phyloP scores from a whole-genome alignment of 73 alveolate genomes.

The Symbiodinium natans region DNA sequence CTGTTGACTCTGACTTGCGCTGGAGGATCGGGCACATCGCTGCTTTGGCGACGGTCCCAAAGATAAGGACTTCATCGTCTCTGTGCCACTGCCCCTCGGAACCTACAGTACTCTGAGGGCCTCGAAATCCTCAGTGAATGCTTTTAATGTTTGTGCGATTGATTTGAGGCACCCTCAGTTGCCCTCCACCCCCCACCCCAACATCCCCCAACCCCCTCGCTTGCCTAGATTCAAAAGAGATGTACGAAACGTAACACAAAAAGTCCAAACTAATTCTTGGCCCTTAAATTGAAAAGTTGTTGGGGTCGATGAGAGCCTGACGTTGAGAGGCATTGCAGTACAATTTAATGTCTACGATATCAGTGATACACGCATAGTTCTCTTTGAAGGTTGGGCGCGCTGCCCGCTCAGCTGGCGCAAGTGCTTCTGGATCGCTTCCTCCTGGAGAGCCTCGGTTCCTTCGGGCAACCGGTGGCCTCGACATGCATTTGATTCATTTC shows the following conservation, averaged over 20 bases:
- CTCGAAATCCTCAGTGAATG: no score
- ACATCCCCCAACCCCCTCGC: no score
- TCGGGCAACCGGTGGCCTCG: not conserved
- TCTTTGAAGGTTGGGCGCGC: not conserved
- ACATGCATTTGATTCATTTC: not conserved
- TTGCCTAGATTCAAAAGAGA: no score
- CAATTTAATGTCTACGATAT: no score
- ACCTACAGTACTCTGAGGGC: not conserved
- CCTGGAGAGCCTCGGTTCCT: not conserved
- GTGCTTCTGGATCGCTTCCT: not conserved
- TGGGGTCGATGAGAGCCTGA: no score
- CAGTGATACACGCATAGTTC: not conserved
- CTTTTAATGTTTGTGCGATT: no score
- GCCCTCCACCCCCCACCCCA: no score
- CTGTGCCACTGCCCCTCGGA: not conserved
- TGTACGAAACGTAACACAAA: no score
- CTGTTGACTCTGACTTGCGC: not conserved
- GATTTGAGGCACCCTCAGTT: no score
- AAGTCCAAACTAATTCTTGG: no score
- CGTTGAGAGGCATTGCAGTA: no score
- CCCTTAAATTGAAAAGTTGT: no score
- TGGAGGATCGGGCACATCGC: not conserved
- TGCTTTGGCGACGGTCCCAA: not conserved
- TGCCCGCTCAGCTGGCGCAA: not conserved
- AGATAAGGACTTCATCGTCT: not conserved